A percentile compares a stretch with the other conserved stretches of the same genome.
These are phyloP conservation scores for Silene noctiflora DNA, from an alignment of 179 eudicot species.

Conservation along the genomic window DNA sequence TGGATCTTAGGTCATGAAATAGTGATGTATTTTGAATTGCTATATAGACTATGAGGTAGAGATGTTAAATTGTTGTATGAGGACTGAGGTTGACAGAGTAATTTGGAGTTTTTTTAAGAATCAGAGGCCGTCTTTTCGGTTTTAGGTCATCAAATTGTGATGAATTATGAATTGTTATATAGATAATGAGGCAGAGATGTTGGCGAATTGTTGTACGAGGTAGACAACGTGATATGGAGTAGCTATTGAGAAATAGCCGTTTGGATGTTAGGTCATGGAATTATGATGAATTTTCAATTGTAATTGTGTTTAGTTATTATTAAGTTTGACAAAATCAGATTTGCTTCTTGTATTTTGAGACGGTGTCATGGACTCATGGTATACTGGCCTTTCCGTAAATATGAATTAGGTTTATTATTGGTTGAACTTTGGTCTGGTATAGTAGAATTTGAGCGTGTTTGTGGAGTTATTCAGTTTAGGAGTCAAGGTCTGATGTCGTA, in stretches of 20 bases:
- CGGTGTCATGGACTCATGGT: neutral
- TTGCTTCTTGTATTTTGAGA: neutral
- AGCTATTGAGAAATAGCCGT: neutral
- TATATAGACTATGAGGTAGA: too few species aligned
- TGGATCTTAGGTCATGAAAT: too few species aligned
- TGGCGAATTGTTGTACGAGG: neutral
- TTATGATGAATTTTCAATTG: neutral
- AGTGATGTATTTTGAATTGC: too few species aligned
- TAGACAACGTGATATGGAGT: neutral
- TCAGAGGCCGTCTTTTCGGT: neutral
- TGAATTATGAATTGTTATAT: too few species aligned
- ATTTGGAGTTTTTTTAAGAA: neutral
- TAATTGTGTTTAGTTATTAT: neutral
- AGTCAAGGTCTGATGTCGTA: neutral
- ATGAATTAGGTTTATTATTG: neutral
- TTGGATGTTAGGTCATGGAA: neutral
- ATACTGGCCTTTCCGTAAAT: neutral
- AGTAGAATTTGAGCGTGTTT: neutral
- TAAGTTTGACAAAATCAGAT: neutral
- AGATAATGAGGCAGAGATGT: neutral
- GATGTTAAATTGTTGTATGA: too few species aligned
- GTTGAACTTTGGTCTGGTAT: neutral
- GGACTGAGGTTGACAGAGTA: neutral
- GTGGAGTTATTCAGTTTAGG: neutral
- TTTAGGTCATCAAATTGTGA: neutral